Conservation (phyloP, 805 yeast species). For the Zygotorulaspora sp. region DNA sequence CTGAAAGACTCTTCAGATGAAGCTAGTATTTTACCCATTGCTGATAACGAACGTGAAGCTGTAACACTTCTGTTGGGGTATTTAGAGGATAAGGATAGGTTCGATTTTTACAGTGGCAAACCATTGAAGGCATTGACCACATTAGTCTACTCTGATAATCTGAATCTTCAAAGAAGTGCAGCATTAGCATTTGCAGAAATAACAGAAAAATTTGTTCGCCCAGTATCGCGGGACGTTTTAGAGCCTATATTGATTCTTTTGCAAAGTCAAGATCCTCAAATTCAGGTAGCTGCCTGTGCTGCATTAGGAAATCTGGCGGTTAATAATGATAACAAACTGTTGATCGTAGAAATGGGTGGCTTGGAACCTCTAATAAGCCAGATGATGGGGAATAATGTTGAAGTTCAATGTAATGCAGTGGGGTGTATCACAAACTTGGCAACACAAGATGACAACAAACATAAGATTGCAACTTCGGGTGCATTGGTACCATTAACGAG, state of each 20-base stretch:
- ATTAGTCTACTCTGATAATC: slow-evolving; percentile 88
- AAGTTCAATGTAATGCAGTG: slow-evolving; percentile 98
- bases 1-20: slow-evolving; percentile 36
- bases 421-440: slow-evolving; percentile 98
- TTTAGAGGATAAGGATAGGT: slow-evolving; percentile 66
- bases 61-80: slow-evolving; percentile 85
- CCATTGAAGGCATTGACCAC: slow-evolving; percentile 87
- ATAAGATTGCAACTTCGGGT: slow-evolving; percentile 93
- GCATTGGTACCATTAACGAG: slow-evolving; percentile 92
- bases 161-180: slow-evolving; percentile 93
- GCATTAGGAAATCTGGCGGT: slow-evolving; percentile 98
- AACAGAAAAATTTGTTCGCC: slow-evolving; percentile 90
- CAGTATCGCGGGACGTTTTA: slow-evolving; percentile 84
- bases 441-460: slow-evolving; percentile 94
- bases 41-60: slow-evolving; percentile 96
- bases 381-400: slow-evolving; percentile 95
- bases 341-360: slow-evolving; percentile 98
- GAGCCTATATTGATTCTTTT: slow-evolving; percentile 88
- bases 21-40: slow-evolving; percentile 67
- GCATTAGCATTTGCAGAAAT: slow-evolving; percentile 98
- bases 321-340: slow-evolving; percentile 85
- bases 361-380: slow-evolving; percentile 93
- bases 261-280: slow-evolving; percentile 87
- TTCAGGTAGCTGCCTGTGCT: slow-evolving; percentile 97
- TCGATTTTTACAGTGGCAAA: slow-evolving; percentile 82